phyloP scores from a whole-genome alignment of 2,329 filamentous ascomycete species.

The Aspergillus sclerotialis region DNA sequence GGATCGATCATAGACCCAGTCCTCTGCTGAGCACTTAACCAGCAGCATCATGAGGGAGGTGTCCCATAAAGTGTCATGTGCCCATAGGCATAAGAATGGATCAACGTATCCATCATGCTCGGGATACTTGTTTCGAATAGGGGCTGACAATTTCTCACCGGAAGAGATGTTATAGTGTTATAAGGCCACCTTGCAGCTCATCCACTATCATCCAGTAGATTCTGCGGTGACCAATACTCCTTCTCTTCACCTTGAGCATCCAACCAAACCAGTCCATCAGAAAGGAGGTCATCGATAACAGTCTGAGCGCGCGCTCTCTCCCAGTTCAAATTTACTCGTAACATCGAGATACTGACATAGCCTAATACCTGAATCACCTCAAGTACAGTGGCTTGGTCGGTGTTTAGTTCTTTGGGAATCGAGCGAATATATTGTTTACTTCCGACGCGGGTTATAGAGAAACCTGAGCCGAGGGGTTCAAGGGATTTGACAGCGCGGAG shows the following conservation, averaged over 20 bases:
- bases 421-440: slow-evolving; percentile 82
- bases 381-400: slow-evolving; percentile 83
- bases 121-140: too few relatives aligned
- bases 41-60: too few relatives aligned
- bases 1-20: too few relatives aligned
- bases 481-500: slow-evolving; percentile 81
- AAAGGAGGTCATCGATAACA: slow-evolving; percentile 81
- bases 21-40: too few relatives aligned
- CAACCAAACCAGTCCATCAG: slow-evolving; percentile 88
- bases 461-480: slow-evolving; percentile 79
- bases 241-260: slow-evolving; percentile 78
- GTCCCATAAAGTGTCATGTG: too few relatives aligned
- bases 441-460: slow-evolving; percentile 77
- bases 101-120: too few relatives aligned
- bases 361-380: slow-evolving; percentile 87
- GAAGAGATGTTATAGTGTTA: too few relatives aligned
- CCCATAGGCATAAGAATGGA: too few relatives aligned
- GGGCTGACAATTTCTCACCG: too few relatives aligned
- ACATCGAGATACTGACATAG: slow-evolving; percentile 82
- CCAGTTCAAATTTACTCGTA: slow-evolving; percentile 82
- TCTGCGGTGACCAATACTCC: slow-evolving; percentile 72
- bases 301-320: slow-evolving; percentile 77
- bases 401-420: slow-evolving; percentile 90
- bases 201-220: slow-evolving; percentile 35
- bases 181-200: too few relatives aligned